Conservation (phyloP, 2,329 filamentous ascomycete species). For the Cordyceps fumosorosea region DNA sequence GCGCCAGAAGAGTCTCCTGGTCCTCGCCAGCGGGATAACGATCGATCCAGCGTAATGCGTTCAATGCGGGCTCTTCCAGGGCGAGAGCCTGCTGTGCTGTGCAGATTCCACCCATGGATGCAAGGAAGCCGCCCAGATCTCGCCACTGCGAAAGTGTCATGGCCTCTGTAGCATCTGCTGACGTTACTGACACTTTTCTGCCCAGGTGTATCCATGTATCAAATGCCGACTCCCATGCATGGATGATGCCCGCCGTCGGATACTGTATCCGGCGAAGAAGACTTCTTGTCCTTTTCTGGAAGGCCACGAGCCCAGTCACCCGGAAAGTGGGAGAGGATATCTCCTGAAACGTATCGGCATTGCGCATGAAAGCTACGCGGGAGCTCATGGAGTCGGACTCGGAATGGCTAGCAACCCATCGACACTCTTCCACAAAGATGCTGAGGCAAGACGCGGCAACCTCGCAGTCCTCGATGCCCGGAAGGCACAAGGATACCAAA, state of each 20-base stretch:
- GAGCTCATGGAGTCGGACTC: constrained; percentile 39
- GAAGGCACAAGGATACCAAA: constrained; percentile 57
- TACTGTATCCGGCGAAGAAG: constrained; percentile 54
- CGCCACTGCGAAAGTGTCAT: constrained; percentile 57
- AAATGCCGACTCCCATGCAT: constrained; percentile 61
- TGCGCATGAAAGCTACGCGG: constrained; percentile 49
- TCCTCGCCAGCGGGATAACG: constrained; percentile 49
- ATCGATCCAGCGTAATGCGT: constrained; percentile 59
- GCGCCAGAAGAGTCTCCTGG: constrained; percentile 53
- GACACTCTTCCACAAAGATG: constrained; percentile 56
- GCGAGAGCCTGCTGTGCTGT: constrained; percentile 51
- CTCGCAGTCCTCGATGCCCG: constrained; percentile 59
- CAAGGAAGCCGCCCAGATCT: constrained; percentile 62
- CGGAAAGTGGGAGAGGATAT: constrained; percentile 58
- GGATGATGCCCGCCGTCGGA: constrained; percentile 59
- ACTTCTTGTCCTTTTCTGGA: constrained; percentile 58
- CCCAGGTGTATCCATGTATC: constrained; percentile 59
- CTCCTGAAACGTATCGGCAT: constrained; percentile 54
- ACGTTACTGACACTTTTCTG: constrained; percentile 52
- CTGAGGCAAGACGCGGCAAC: constrained; percentile 56
- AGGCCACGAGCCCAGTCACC: constrained; percentile 62
- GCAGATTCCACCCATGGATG: constrained; percentile 60
- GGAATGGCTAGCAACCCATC: constrained; percentile 44
- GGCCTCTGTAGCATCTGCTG: constrained; percentile 47
- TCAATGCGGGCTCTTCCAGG: constrained; percentile 51